These are phyloP conservation scores for Lactarius deliciosus DNA, from an alignment of 768 basidiomycete genomes.

Conservation along the genomic window DNA sequence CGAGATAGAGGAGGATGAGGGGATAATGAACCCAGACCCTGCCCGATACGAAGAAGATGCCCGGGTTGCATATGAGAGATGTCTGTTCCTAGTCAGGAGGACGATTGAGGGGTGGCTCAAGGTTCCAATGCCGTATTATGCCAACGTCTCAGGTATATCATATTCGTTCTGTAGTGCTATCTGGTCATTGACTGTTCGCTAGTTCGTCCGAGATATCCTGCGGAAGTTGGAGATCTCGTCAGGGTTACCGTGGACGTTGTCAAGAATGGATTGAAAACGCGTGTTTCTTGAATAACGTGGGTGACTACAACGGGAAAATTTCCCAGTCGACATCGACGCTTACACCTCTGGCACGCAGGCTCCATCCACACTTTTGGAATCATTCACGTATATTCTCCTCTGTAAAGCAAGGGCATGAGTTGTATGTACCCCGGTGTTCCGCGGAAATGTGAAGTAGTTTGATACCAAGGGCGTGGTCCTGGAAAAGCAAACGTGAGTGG, in stretches of 20 bases:
- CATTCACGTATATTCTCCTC: neutral
- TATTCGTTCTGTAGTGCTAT: neutral
- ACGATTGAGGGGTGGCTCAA: neutral
- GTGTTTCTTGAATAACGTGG: neutral
- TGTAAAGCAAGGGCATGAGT: neutral
- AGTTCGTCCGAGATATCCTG: neutral
- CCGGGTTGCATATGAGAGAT: neutral
- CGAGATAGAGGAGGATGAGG: neutral
- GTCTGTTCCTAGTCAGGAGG: neutral
- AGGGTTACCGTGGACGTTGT: neutral
- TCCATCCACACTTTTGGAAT: neutral
- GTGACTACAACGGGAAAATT: neutral
- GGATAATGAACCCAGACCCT: neutral
- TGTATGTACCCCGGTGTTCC: neutral
- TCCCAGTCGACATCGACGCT: neutral
- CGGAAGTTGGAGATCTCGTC: neutral
- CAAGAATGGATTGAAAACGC: neutral
- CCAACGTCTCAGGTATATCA: neutral
- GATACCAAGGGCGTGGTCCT: neutral
- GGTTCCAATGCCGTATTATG: neutral
- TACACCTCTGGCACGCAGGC: neutral
- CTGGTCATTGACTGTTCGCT: neutral
- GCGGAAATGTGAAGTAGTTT: neutral
- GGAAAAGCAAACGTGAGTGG: neutral
- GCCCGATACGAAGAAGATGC: neutral